Conservation (phyloP, 2,329 filamentous ascomycete species). For the Fusarium sp. region DNA sequence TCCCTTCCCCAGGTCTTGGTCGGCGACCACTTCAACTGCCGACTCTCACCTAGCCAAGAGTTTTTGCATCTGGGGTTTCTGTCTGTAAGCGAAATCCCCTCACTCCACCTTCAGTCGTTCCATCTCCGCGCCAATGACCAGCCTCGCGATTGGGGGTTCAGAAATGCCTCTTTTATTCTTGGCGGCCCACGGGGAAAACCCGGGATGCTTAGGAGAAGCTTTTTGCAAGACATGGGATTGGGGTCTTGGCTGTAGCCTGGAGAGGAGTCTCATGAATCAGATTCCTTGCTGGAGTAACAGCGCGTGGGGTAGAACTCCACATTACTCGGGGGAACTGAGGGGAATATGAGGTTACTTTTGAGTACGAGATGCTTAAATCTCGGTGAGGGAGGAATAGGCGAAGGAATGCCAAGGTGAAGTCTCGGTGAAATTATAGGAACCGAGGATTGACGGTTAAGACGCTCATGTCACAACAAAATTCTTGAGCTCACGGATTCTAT, state of each 20-base stretch:
- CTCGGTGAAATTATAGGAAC: background rate
- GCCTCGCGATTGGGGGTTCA: background rate
- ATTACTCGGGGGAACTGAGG: background rate
- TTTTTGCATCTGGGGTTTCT: background rate
- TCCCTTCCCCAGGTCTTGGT: background rate
- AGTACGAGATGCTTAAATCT: background rate
- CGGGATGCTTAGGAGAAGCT: background rate
- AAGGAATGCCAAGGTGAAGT: background rate
- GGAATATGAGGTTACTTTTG: background rate
- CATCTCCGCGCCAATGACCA: background rate
- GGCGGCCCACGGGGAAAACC: background rate
- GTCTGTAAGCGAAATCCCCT: background rate
- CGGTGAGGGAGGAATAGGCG: background rate
- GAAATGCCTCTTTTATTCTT: slow-evolving; percentile 11
- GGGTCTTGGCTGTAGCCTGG: background rate
- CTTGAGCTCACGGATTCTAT: background rate
- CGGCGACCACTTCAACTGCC: slow-evolving; percentile 14
- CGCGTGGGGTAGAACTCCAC: background rate
- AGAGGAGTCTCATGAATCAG: slow-evolving; percentile 2
- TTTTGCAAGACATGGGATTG: background rate
- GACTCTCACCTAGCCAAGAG: background rate
- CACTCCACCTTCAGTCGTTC: background rate
- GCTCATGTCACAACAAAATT: too few relatives aligned
- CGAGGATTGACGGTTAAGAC: background rate
- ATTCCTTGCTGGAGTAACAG: background rate